Evolutionary conservation across 2,329 filamentous ascomycete genomes (phyloP).

Genomic region (Pseudocercospora fuligena): DNA sequence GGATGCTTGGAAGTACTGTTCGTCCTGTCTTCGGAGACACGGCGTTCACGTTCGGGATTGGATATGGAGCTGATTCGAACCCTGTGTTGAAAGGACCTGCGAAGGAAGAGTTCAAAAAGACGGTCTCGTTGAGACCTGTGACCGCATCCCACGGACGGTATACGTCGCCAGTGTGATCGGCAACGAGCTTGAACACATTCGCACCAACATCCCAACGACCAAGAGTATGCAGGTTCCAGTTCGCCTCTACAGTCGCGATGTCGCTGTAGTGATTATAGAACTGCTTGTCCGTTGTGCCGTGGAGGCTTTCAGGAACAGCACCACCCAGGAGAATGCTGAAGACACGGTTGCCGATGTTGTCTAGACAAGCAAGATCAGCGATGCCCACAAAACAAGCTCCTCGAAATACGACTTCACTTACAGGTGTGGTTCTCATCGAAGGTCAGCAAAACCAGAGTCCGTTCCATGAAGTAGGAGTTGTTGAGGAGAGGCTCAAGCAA

Average conservation of each 20-base stretch:
- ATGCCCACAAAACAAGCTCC: neutral
- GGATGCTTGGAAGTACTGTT: conserved; percentile 39
- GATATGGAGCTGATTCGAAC: conserved; percentile 33
- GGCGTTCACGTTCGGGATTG: conserved; percentile 38
- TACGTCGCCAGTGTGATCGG: conserved; percentile 42
- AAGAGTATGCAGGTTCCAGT: conserved; percentile 52
- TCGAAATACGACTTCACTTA: neutral
- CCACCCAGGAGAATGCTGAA: conserved; percentile 75
- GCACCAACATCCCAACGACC: conserved; percentile 54
- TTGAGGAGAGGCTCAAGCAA: conserved; percentile 74
- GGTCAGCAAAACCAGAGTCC: conserved; percentile 74
- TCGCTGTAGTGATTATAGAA: conserved; percentile 59
- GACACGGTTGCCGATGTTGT: conserved; percentile 69
- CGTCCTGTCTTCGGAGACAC: conserved; percentile 35
- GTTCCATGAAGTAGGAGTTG: conserved; percentile 73
- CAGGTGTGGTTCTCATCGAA: conserved; percentile 76
- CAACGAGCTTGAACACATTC: conserved; percentile 50
- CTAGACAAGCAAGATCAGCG: neutral
- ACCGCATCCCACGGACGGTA: conserved; percentile 35
- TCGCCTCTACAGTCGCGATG: conserved; percentile 51
- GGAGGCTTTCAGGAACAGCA: conserved; percentile 66
- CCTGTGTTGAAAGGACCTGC: conserved; percentile 41
- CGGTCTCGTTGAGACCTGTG: conserved; percentile 31
- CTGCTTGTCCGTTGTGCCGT: conserved; percentile 69
- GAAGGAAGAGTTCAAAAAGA: conserved; percentile 42